Evolutionary conservation across 1,284 basidiomycete genomes (phyloP).

Genomic region (Sphagnurus paluster): DNA sequence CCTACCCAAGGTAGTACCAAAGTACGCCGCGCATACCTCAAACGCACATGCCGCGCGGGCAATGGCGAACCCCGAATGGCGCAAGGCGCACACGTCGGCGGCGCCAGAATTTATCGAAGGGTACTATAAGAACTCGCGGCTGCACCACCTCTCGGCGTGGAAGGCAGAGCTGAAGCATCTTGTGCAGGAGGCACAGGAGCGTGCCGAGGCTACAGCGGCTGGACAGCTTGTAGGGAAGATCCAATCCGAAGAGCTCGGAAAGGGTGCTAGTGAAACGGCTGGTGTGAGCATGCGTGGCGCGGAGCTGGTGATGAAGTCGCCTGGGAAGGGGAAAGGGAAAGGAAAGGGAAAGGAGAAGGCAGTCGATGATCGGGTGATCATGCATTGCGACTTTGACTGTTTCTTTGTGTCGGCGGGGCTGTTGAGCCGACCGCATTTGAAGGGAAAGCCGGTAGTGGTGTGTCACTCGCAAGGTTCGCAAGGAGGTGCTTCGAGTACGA

Average conservation of each 20-base stretch:
- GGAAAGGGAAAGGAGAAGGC: constrained; percentile 54
- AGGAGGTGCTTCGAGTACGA: constrained; percentile 76
- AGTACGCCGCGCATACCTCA: constrained; percentile 63
- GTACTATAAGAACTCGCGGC: constrained; percentile 89
- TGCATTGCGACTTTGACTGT: constrained; percentile 97
- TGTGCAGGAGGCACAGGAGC: constrained; percentile 77
- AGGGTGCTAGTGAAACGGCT: constrained; percentile 17
- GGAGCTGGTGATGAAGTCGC: constrained; percentile 47
- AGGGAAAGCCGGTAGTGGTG: constrained; percentile 88
- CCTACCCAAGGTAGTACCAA: constrained; percentile 35
- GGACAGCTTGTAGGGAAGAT: constrained; percentile 27
- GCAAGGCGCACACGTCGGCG: constrained; percentile 83
- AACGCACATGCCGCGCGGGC: constrained; percentile 74
- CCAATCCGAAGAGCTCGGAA: constrained; percentile 24
- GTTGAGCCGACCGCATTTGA: constrained; percentile 73
- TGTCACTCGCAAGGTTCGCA: constrained; percentile 86
- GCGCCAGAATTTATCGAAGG: constrained; percentile 86
- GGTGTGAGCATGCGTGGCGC: constrained; percentile 62
- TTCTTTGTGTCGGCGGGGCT: constrained; percentile 96
- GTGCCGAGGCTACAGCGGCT: constrained; percentile 46
- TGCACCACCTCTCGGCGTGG: constrained; percentile 92
- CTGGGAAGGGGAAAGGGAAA: constrained; percentile 51
- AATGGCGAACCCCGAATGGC: constrained; percentile 84
- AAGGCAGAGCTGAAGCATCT: constrained; percentile 87
- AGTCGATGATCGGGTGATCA: constrained; percentile 66